Percentiles rank a stretch among this genome's conserved stretches.
phyloP scores from a whole-genome alignment of 139 green algal species.

The Ettlia oleoabundans region DNA sequence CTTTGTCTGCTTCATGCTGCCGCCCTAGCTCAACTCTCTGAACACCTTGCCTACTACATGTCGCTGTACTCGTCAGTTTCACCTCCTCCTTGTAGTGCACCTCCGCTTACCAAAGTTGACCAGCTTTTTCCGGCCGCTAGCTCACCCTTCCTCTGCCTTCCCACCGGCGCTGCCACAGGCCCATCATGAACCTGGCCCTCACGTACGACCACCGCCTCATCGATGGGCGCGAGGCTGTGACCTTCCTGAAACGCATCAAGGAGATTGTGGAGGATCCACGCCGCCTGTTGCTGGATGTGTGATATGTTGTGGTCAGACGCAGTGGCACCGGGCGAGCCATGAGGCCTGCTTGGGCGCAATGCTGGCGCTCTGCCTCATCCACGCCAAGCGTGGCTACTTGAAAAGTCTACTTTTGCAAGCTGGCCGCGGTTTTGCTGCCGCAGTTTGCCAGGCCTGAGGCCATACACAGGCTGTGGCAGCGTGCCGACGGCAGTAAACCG shows the following conservation, averaged over 20 bases:
- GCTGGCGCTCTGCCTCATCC: no score
- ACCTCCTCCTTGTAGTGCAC: background rate
- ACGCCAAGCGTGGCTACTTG: background rate
- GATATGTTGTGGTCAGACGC: constrained; percentile 32
- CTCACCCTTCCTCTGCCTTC: no score
- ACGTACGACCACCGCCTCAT: constrained; percentile 99
- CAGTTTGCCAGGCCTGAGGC: no score
- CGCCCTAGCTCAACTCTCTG: no score
- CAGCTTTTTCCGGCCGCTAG: no score
- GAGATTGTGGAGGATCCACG: constrained; percentile 97
- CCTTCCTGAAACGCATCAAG: constrained; percentile 98
- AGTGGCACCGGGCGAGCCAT: no score
- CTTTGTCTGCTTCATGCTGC: no score
- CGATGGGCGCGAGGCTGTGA: constrained; percentile 95
- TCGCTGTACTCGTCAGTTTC: background rate
- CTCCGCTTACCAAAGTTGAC: background rate
- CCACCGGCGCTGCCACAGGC: constrained; percentile 55
- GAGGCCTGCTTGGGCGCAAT: background rate
- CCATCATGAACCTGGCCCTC: constrained; percentile 99
- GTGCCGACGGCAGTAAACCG: no score
- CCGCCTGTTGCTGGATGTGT: constrained; percentile 94
- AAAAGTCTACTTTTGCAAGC: no score
- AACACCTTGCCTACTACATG: background rate
- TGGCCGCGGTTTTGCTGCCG: no score
- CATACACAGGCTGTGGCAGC: no score